Percentiles rank a stretch among this genome's conserved stretches.
These are phyloP conservation scores for Actinomortierella ambigua DNA, from an alignment of 371 early-diverging fungal species.

Conservation along the genomic window DNA sequence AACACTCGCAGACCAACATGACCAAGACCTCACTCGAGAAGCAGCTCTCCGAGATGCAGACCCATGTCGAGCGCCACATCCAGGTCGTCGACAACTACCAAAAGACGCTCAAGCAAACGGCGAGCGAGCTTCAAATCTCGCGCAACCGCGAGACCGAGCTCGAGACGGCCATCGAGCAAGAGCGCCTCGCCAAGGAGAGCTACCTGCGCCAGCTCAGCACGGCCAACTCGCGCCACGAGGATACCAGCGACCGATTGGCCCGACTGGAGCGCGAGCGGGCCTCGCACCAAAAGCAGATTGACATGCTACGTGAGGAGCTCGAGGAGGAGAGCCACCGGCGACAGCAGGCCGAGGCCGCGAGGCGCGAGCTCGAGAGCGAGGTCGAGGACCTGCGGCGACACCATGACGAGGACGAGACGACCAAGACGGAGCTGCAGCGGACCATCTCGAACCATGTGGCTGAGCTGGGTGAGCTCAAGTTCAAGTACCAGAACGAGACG, in stretches of 20 bases:
- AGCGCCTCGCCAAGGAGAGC: slow-evolving; percentile 54
- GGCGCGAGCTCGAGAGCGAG: slow-evolving; percentile 41
- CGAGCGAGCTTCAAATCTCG: slow-evolving; percentile 52
- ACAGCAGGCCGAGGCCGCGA: slow-evolving; percentile 46
- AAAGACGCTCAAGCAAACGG: slow-evolving; percentile 59
- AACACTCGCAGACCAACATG: slow-evolving; percentile 25
- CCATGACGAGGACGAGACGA: slow-evolving; percentile 71
- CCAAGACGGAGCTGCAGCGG: slow-evolving; percentile 59
- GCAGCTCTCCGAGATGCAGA: slow-evolving; percentile 57
- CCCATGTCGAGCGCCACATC: slow-evolving; percentile 50
- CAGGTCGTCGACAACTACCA: slow-evolving; percentile 50
- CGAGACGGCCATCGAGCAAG: slow-evolving; percentile 51
- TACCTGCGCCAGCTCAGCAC: slow-evolving; percentile 58
- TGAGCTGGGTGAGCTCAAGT: slow-evolving; percentile 75
- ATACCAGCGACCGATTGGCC: slow-evolving; percentile 50
- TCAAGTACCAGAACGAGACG: slow-evolving; percentile 64
- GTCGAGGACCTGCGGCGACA: slow-evolving; percentile 62
- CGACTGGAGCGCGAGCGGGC: slow-evolving; percentile 66
- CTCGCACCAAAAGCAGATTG: slow-evolving; percentile 56
- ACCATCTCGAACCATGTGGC: slow-evolving; percentile 60
- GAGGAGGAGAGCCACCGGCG: slow-evolving; percentile 68
- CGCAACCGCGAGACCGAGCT: slow-evolving; percentile 51
- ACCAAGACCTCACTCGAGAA: slow-evolving; percentile 56
- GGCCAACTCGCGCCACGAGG: slow-evolving; percentile 58
- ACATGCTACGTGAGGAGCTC: slow-evolving; percentile 59